Evolutionary conservation across 75 land plant species (phyloP), one percentile per base, ranked within the genome.

Genomic region (Pinus taeda): DNA sequence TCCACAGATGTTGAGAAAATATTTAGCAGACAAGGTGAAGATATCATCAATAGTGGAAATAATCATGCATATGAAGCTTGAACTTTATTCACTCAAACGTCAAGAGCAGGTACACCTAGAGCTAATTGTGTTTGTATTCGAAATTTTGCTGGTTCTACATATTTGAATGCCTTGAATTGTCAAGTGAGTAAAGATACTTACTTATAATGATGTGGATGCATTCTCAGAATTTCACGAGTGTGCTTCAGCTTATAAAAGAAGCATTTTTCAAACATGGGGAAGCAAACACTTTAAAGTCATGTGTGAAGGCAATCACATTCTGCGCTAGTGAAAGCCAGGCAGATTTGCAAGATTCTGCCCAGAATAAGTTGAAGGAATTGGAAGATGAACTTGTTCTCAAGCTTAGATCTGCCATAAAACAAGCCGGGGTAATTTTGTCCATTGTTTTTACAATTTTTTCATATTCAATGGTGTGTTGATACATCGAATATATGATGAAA

Each of bases 201-300:
- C 26, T 26, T 0, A 26, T 26, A 37, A 20, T 74, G 13, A 74
- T 6, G 15, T 77, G 15, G 45, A 37, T 69, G 72, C 42, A 26
- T 37, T 76, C 22, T 20, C 89, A 96, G 99, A 94, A 76, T 75
- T 94, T 92, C 72, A 85, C 82, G 79, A 62, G 65, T 9, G 83
- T 84, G 59, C 78, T 96, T 61, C 85, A 94, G 75, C 92, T 92
- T 74, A 84, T 92, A 42, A 85, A 85, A 78, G 97, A 90, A 33
- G 92, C 95, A 22, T 96, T 94, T 78, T 94, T 96, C 72, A 94
- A 94, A 72, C 99, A 96, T 82, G 99, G 99, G 39, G 99, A 94
- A 55, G 90, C 89, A 78, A 92, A 87, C 36, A 82, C 91, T 36
- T 67, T 96, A 75, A 88, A 92, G 75, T 84, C 92, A 26, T 96